Evolutionary conservation across 352 stramenopile species (phyloP).

Genomic region (Globisporangium sylvaticum): DNA sequence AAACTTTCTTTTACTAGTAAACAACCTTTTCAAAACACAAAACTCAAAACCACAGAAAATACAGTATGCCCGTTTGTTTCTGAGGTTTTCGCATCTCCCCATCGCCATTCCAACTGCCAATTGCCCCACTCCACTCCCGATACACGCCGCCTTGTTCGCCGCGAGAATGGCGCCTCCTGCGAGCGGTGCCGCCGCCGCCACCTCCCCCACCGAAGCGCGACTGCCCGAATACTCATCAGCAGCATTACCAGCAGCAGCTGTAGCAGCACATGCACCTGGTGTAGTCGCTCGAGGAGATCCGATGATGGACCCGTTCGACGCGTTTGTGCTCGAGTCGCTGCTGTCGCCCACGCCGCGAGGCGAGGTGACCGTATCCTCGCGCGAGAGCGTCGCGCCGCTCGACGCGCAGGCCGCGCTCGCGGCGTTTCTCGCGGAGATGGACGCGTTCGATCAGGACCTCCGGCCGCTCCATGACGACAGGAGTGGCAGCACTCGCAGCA

Average conservation of each 20-base stretch:
- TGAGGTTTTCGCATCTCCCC: too few relatives aligned
- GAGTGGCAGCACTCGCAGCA: neutral
- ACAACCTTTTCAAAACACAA: too few relatives aligned
- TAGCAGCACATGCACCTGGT: neutral
- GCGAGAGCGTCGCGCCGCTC: neutral
- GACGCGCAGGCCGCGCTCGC: slow-evolving; percentile 5
- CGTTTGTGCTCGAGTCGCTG: slow-evolving; percentile 8
- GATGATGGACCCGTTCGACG: slow-evolving; percentile 7
- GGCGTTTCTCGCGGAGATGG: slow-evolving; percentile 11
- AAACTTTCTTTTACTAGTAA: too few relatives aligned
- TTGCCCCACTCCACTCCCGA: too few relatives aligned
- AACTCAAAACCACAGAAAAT: too few relatives aligned
- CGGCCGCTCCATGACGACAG: neutral
- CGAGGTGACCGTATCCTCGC: neutral
- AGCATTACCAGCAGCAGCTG: neutral
- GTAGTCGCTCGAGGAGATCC: neutral
- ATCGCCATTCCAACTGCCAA: too few relatives aligned
- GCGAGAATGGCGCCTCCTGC: too few relatives aligned
- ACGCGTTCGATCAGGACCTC: slow-evolving; percentile 4
- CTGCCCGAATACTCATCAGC: neutral
- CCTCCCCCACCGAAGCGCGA: too few relatives aligned
- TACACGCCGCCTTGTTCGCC: too few relatives aligned
- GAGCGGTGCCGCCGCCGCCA: too few relatives aligned
- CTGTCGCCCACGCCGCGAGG: neutral
- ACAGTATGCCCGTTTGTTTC: too few relatives aligned